Evolutionary conservation across 352 stramenopile genomes (phyloP).

Genomic region (Pythium rishiriense): DNA sequence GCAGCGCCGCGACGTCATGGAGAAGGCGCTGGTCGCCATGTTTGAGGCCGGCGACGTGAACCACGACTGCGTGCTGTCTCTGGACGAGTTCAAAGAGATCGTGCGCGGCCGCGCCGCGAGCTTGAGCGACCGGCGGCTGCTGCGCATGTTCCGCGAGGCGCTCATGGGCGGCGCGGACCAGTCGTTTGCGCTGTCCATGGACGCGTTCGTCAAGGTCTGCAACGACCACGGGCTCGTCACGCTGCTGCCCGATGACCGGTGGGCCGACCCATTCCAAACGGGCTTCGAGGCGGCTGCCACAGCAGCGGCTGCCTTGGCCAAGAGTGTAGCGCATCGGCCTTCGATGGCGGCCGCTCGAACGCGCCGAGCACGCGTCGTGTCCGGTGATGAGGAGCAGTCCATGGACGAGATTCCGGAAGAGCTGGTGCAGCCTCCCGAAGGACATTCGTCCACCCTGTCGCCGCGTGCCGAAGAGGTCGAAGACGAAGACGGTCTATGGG

Average conservation of each 20-base stretch:
- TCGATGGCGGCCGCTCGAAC: background rate
- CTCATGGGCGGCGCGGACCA: constrained; percentile 62
- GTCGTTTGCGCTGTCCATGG: constrained; percentile 73
- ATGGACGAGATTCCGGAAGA: constrained; percentile 40
- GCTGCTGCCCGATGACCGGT: constrained; percentile 58
- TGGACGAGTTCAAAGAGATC: constrained; percentile 70
- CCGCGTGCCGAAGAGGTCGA: constrained; percentile 49
- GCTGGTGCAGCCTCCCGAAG: constrained; percentile 4
- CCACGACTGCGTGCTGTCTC: constrained; percentile 66
- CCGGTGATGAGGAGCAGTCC: background rate
- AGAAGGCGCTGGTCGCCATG: constrained; percentile 46
- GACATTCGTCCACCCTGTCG: constrained; percentile 10
- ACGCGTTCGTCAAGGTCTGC: constrained; percentile 68
- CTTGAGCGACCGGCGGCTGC: constrained; percentile 67
- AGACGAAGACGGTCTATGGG: constrained; percentile 39
- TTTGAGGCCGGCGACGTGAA: constrained; percentile 70
- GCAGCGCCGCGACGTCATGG: constrained; percentile 53
- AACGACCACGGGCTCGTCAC: constrained; percentile 71
- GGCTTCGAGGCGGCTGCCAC: background rate
- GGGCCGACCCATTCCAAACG: constrained; percentile 46
- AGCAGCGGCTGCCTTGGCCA: background rate
- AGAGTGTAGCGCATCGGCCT: background rate
- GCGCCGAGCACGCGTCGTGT: background rate
- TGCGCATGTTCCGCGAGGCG: constrained; percentile 79
- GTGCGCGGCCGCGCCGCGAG: constrained; percentile 51